Conservation (phyloP, 805 yeast genomes). For the Cyberlindnera bimundalis region DNA sequence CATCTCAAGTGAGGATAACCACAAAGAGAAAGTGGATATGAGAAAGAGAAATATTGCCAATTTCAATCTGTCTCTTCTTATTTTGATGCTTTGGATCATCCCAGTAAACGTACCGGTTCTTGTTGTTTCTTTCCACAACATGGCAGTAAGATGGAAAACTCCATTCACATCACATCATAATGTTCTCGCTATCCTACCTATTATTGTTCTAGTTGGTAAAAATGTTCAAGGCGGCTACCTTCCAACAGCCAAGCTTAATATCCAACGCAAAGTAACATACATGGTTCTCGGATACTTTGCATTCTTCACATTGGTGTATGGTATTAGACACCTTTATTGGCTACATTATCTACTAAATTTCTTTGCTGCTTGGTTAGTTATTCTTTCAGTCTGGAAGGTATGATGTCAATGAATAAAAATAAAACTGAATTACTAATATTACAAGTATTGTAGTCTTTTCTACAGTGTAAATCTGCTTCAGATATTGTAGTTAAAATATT, state of each 20-base stretch:
- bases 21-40: slow-evolving; percentile 18
- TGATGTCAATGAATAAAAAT: background rate
- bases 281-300: slow-evolving; percentile 48
- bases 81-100: slow-evolving; percentile 72
- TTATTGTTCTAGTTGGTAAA: slow-evolving; percentile 54
- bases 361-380: slow-evolving; percentile 50
- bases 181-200: slow-evolving; percentile 71
- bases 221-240: slow-evolving; percentile 47
- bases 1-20: background rate
- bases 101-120: slow-evolving; percentile 78
- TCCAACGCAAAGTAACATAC: slow-evolving; percentile 33
- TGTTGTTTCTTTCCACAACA: slow-evolving; percentile 77
- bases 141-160: slow-evolving; percentile 73
- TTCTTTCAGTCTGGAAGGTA: slow-evolving; percentile 24
- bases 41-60: slow-evolving; percentile 40
- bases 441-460: too few species aligned
- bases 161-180: slow-evolving; percentile 89
- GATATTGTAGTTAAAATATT: too few species aligned
- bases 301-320: slow-evolving; percentile 64
- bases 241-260: slow-evolving; percentile 33
- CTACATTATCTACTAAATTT: slow-evolving; percentile 73
- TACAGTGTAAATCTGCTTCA: too few species aligned
- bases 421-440: too few species aligned
- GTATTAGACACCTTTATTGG: slow-evolving; percentile 81
- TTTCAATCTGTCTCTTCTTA: slow-evolving; percentile 57